Conservation (phyloP, 2,329 filamentous ascomycete species). For the Nemania serpens region DNA sequence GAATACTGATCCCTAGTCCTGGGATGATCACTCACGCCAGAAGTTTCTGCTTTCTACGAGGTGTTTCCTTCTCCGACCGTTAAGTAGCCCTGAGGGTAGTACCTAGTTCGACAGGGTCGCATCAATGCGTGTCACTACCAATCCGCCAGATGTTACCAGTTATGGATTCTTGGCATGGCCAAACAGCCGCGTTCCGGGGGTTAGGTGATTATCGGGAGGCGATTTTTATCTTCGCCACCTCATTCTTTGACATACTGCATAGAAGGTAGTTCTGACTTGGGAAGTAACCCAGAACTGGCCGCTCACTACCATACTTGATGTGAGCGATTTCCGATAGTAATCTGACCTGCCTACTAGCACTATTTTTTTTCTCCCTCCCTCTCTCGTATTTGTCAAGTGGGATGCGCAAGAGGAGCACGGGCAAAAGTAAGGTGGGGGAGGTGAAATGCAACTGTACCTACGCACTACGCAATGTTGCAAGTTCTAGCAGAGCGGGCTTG, state of each 20-base stretch:
- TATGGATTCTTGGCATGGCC: slow-evolving; percentile 4
- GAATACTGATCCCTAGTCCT: not conserved
- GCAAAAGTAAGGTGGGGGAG: slow-evolving; percentile 17
- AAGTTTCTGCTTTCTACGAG: not conserved
- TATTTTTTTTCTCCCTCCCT: not conserved
- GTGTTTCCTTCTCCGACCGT: not conserved
- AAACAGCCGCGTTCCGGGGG: not conserved
- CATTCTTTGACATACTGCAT: not conserved
- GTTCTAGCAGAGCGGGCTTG: slow-evolving; percentile 24
- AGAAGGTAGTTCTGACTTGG: not conserved
- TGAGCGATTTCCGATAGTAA: not conserved
- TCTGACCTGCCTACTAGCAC: no score
- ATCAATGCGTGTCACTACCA: no score
- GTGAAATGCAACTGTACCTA: slow-evolving; percentile 31
- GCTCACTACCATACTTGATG: slow-evolving; percentile 1
- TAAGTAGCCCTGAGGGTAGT: not conserved
- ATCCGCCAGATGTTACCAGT: slow-evolving; percentile 1
- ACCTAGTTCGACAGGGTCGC: no score
- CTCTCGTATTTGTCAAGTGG: not conserved
- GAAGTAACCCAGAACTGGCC: not conserved
- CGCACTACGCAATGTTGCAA: slow-evolving; percentile 5
- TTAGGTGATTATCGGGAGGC: no score
- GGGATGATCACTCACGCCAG: not conserved
- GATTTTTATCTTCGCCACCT: slow-evolving; percentile 4
- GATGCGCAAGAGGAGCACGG: no score